Evolutionary conservation across 139 green algal species (phyloP).

Genomic region (Tetratostichococcus sp.): DNA sequence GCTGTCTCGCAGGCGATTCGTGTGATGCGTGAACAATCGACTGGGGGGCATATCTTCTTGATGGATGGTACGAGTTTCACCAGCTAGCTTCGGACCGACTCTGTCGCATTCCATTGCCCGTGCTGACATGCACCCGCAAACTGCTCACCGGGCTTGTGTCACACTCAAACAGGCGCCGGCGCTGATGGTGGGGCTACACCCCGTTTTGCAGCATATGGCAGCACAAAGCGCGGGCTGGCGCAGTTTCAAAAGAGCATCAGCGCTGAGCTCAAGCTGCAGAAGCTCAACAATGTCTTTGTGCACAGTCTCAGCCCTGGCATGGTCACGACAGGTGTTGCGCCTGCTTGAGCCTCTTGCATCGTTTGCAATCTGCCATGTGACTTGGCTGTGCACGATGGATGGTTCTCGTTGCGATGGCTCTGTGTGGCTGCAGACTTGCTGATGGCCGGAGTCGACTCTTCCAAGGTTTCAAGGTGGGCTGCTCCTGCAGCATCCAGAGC

Average conservation of each 20-base stretch:
- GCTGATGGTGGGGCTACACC: constrained; percentile 73
- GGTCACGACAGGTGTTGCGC: constrained; percentile 69
- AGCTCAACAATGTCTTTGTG: constrained; percentile 70
- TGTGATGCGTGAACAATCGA: constrained; percentile 75
- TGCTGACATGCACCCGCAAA: no score
- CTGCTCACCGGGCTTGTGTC: no score
- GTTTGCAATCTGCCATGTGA: neutral
- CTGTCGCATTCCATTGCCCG: neutral
- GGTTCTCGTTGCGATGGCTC: neutral
- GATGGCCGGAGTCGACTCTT: constrained; percentile 61
- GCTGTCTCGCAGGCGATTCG: constrained; percentile 67
- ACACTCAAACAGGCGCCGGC: constrained; percentile 21
- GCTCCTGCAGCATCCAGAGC: no score
- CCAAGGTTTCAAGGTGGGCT: neutral
- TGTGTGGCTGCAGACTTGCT: constrained; percentile 62
- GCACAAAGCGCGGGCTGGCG: constrained; percentile 83
- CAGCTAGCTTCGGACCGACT: neutral
- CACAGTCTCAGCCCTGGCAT: constrained; percentile 89
- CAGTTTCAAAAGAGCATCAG: constrained; percentile 79
- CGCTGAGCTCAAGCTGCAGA: constrained; percentile 33
- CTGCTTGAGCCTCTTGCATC: neutral
- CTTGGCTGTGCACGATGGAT: neutral
- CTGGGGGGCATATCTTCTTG: constrained; percentile 86
- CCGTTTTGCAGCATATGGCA: constrained; percentile 90
- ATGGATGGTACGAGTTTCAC: constrained; percentile 74